Evolutionary conservation across 768 basidiomycete species (phyloP).

Genomic region (Russula abietina): DNA sequence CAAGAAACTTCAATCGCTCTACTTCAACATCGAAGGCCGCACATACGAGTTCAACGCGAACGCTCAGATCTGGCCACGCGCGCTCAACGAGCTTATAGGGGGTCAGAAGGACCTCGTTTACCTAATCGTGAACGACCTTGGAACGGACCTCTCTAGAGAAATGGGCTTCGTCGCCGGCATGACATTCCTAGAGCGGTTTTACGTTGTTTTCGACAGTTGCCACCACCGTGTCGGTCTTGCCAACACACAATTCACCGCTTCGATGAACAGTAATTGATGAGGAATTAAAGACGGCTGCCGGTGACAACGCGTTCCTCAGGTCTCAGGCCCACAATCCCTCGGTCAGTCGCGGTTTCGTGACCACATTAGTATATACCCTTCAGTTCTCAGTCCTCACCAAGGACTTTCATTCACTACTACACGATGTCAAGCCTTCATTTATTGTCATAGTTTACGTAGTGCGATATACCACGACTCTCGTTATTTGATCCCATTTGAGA

Average conservation of each 20-base stretch:
- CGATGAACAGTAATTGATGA: conserved; percentile 34
- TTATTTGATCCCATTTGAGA: not conserved
- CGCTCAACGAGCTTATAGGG: conserved; percentile 42
- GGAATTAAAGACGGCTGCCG: too few species aligned
- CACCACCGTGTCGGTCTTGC: conserved; percentile 54
- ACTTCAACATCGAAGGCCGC: conserved; percentile 32
- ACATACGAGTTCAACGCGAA: conserved; percentile 40
- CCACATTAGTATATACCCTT: too few species aligned
- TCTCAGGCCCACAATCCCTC: too few species aligned
- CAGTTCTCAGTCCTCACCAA: too few species aligned
- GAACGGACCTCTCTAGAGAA: conserved; percentile 25
- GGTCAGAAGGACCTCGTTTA: conserved; percentile 36
- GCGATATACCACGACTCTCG: not conserved
- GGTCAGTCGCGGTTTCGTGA: too few species aligned
- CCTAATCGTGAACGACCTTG: conserved; percentile 36
- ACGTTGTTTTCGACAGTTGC: conserved; percentile 57
- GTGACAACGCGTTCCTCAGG: too few species aligned
- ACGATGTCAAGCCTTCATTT: too few species aligned
- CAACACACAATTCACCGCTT: conserved; percentile 43
- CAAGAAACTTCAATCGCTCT: conserved; percentile 31
- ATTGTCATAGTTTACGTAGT: not conserved
- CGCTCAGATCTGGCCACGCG: conserved; percentile 38
- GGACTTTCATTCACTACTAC: too few species aligned
- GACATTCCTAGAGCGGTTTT: conserved; percentile 56
- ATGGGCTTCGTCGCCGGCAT: conserved; percentile 53